A percentile compares a stretch with the other conserved stretches of the same genome.
Conservation (phyloP, 2,329 filamentous ascomycete genomes). For the Rhexocercosporidium sp. region DNA sequence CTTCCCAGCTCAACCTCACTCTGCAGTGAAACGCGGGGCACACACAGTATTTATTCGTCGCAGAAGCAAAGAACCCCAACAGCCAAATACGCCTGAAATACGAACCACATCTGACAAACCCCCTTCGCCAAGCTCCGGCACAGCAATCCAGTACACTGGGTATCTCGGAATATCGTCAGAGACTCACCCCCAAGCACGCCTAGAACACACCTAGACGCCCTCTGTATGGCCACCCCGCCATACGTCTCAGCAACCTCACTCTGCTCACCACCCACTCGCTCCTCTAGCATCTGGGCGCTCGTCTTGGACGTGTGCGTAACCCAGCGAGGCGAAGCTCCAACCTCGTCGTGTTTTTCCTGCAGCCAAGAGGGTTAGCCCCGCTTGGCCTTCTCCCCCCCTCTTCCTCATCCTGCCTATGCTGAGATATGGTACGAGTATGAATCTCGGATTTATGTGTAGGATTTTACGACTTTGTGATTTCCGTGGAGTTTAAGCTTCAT, state of each 20-base stretch:
- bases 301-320: slow-evolving; percentile 13
- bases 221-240: slow-evolving; percentile 12
- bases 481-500: background rate
- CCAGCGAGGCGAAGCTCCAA: background rate
- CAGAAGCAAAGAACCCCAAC: too few species aligned
- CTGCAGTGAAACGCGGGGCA: background rate
- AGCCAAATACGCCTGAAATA: background rate
- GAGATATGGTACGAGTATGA: background rate
- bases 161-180: slow-evolving; percentile 11
- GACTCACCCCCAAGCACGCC: background rate
- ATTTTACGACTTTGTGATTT: background rate
- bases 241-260: background rate
- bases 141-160: background rate
- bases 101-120: background rate
- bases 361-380: slow-evolving; percentile 1
- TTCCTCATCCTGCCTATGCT: too few species aligned
- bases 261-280: background rate
- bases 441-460: background rate
- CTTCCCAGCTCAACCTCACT: background rate
- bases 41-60: background rate
- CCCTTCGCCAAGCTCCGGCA: background rate
- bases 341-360: background rate
- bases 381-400: background rate
- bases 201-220: background rate
- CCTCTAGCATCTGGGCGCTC: background rate